Conservation (phyloP, 345 rosid genomes). For the Kandelia obovata region DNA sequence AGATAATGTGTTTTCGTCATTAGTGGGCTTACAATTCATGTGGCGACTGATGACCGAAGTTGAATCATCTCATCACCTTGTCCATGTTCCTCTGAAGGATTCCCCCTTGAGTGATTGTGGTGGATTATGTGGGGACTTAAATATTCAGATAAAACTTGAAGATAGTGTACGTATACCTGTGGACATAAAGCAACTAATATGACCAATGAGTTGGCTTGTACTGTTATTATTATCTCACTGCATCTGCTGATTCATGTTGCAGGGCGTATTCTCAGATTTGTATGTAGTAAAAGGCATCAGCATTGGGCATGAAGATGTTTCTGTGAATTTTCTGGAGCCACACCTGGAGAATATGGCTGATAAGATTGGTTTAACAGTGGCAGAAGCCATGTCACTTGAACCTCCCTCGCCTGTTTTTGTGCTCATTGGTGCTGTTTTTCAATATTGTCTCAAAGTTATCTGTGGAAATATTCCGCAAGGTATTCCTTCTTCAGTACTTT, state of each 20-base stretch:
- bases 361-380: conserved; percentile 76
- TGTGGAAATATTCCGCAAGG: conserved; percentile 83
- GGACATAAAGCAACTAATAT: conserved; percentile 4
- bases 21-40: conserved; percentile 86
- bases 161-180: conserved; percentile 52
- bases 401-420: conserved; percentile 88
- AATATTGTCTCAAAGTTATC: conserved; percentile 66
- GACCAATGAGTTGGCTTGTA: neutral
- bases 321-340: conserved; percentile 76
- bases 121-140: conserved; percentile 83
- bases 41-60: conserved; percentile 72
- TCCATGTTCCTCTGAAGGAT: conserved; percentile 85
- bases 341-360: conserved; percentile 57
- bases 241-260: conserved; percentile 31
- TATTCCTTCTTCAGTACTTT: conserved; percentile 27
- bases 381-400: conserved; percentile 93
- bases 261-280: conserved; percentile 88
- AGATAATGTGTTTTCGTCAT: conserved; percentile 89
- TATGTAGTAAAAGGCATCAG: conserved; percentile 74
- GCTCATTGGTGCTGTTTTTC: conserved; percentile 74
- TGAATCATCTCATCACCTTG: conserved; percentile 70
- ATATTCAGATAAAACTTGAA: conserved; percentile 75
- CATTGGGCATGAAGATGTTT: conserved; percentile 86
- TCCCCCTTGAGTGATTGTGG: conserved; percentile 93
- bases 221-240: conserved; percentile 10